Conservation (phyloP, 208 protist species). For the Trypanosoma caninum region DNA sequence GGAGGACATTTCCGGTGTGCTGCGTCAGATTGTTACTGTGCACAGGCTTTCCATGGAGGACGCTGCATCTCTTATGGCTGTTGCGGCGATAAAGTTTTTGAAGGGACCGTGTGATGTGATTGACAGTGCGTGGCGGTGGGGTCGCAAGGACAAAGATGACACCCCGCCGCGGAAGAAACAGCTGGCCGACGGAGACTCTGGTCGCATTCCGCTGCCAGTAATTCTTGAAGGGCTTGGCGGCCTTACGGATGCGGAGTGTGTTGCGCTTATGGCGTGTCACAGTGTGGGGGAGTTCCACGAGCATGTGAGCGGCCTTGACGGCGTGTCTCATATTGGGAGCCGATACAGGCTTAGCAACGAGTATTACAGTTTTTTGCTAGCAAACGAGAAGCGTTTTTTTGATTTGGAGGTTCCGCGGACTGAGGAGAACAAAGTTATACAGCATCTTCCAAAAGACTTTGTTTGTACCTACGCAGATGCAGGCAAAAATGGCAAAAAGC, state of each 20-base stretch:
- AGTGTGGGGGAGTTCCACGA: slow-evolving; percentile 86
- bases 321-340: slow-evolving; percentile 58
- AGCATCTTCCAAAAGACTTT: slow-evolving; percentile 50
- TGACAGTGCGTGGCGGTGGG: slow-evolving; percentile 62
- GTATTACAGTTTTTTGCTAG: slow-evolving; percentile 76
- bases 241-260: slow-evolving; percentile 75
- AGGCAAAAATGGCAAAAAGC: slow-evolving; percentile 31
- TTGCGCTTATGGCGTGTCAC: slow-evolving; percentile 83
- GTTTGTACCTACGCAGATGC: slow-evolving; percentile 39
- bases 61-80: slow-evolving; percentile 52
- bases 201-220: slow-evolving; percentile 32
- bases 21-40: slow-evolving; percentile 54
- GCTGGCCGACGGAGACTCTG: slow-evolving; percentile 5
- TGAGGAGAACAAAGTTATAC: slow-evolving; percentile 68
- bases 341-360: slow-evolving; percentile 71
- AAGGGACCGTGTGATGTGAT: slow-evolving; percentile 55
- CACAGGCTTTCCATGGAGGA: slow-evolving; percentile 64
- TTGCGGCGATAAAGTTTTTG: slow-evolving; percentile 73
- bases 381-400: slow-evolving; percentile 54
- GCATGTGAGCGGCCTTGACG: slow-evolving; percentile 72
- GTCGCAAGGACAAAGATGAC: slow-evolving; percentile 75
- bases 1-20: slow-evolving; percentile 64
- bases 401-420: slow-evolving; percentile 55
- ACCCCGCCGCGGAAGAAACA: slow-evolving; percentile 44
- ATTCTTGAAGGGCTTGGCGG: slow-evolving; percentile 58